phyloP scores from a whole-genome alignment of 352 stramenopile genomes.

The Sclerospora graminicola region DNA sequence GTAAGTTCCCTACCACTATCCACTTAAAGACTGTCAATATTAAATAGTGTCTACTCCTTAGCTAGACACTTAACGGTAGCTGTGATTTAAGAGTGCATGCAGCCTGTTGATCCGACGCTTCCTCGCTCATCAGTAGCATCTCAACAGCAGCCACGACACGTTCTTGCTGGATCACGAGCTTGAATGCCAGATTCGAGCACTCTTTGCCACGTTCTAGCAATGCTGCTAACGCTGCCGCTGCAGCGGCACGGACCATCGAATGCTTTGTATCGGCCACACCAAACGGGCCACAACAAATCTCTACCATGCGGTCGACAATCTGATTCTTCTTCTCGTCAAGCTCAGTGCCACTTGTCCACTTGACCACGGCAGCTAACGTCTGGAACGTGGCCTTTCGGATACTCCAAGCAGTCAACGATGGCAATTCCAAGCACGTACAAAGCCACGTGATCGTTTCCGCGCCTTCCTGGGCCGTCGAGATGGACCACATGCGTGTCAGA shows the following conservation, averaged over 20 bases:
- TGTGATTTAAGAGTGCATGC: slow-evolving; percentile 39
- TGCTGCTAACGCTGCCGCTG: slow-evolving; percentile 32
- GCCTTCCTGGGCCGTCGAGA: not conserved
- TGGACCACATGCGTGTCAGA: slow-evolving; percentile 38
- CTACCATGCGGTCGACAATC: slow-evolving; percentile 26
- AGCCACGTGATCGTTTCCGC: slow-evolving; percentile 42
- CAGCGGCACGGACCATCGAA: slow-evolving; percentile 55
- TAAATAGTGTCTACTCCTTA: no score
- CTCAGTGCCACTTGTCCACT: slow-evolving; percentile 14
- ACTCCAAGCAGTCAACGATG: slow-evolving; percentile 53
- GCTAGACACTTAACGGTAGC: no score
- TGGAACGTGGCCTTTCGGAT: slow-evolving; percentile 48
- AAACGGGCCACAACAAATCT: slow-evolving; percentile 36
- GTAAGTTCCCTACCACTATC: no score
- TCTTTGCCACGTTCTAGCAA: slow-evolving; percentile 26
- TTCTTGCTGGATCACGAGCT: slow-evolving; percentile 40
- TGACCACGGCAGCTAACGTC: slow-evolving; percentile 24
- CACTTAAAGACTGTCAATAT: no score
- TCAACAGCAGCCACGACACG: slow-evolving; percentile 29
- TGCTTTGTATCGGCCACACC: slow-evolving; percentile 63
- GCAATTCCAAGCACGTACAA: slow-evolving; percentile 20
- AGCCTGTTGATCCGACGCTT: slow-evolving; percentile 52
- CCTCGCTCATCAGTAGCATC: slow-evolving; percentile 36
- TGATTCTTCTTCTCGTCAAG: slow-evolving; percentile 8
- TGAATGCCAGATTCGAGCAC: slow-evolving; percentile 27